Base-by-base conservation (phyloP, 2,329 filamentous ascomycete genomes). In the Dothiorella sarmentorum region DNA sequence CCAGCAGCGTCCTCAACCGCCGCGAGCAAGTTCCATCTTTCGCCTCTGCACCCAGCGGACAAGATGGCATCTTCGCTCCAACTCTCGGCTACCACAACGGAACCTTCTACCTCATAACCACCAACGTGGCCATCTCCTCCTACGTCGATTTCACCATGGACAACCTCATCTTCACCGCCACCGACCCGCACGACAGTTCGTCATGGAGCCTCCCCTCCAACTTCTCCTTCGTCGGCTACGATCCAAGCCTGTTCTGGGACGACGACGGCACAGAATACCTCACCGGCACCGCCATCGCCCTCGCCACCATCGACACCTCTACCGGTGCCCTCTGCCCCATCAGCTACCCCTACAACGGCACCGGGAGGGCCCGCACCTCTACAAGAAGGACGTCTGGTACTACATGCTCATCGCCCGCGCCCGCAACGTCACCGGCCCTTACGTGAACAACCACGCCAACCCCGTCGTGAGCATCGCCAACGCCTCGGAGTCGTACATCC, bases 241-340 rank as follows among this genome's bases (percentile, higher is more conserved):
- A 86, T 53, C 79, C 82, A 0, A 78, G 75, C 27, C 75, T 78
- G 7, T 82, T 83, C 64, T 85, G 81, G 79, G 79, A 85, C 51
- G 76, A 77, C 1, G 78, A 84, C 43, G 82, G 11, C 18, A 20
- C 22, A 18, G 45, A 29, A 0, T 13, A 27, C 2, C 20, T 20
- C 7, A 27, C 24, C 31, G 33, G 37, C 10, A 63, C 66, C 3
- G 64, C 67, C 13, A 65, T 75, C 29, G 66, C 75, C 51, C 64
- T 74, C 10, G 52, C 65, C 6, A 75, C 69, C 4, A 73, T 72
- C 4, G 61, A 17, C 6, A 26, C 26, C 2, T 20, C 18, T 0
- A 29, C 20, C 7, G 17, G 31, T 2, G 11, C 4, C 9, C 44
- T 35, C 38, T n/a, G n/a, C n/a, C n/a, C n/a, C n/a, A n/a, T n/a